Base-by-base conservation (phyloP, 345 rosid species). In the Citropsis articulata region DNA sequence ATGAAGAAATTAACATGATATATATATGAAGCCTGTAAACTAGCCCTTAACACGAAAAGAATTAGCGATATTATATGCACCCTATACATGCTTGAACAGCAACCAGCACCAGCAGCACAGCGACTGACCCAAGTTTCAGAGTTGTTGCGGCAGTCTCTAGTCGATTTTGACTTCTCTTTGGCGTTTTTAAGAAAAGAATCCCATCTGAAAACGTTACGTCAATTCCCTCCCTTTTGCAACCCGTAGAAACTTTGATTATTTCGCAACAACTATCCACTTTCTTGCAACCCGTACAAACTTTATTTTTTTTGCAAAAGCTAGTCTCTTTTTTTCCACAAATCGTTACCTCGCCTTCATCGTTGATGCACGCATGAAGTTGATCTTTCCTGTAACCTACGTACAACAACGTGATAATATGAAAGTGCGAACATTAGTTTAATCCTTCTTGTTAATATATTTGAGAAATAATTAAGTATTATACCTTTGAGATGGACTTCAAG, bases 401-500 rank as follows among this genome's bases (percentile, higher is more conserved):
- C 67, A 56, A n/a, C 13, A 35, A 10, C 12, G 14, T 12, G 4
- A 42, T 42, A 40, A 40, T 42, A 12, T 42, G 16, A 42, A 2
- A 42, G 48, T 2, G 42, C 7, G 42, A 38, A 38, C 42, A 8
- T 38, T 38, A 38, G 1, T 38, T 38, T 38, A 38, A 38, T 38
- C 7, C 4, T 42, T 42, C 48, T 9, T 42, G 48, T 12, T 10
- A 10, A 42, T 42, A 10, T 10, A 2, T 42, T 42, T 42, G 48
- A 42, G 48, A 42, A 42, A 12, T 10, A 42, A 42, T 42, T 42
- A 42, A 10, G 48, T 42, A 42, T 42, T 42, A 2, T 42, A 87
- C 96, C 90, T 28, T 81, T 81, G 55, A 90, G 71, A 72, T 86
- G 83, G 57, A 90, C 66, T 78, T 87, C 85, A 65, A 91, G 78